Evolutionary conservation across 129 eudicot genomes (phyloP), one percentile per base, ranked within the genome.

Genomic region (Smallanthus sonchifolius): DNA sequence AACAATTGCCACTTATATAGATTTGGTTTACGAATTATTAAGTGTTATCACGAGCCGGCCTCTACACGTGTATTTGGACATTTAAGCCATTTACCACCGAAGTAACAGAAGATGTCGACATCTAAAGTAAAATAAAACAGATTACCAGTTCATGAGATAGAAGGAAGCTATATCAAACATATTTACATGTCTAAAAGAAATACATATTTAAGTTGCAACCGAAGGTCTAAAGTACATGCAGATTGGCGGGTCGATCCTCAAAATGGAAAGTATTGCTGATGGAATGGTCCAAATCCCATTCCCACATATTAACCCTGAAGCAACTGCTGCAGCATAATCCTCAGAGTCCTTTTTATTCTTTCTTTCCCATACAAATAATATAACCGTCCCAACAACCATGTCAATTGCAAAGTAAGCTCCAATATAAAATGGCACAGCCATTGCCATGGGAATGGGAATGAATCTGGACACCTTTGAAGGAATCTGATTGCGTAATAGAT

Each of bases 381-480:
- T 61, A 61, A 34, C 5, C 9, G 42, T 61, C 67, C 67, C 67
- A 61, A 61, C 67, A 61, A 61, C 42, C 67, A 61, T 61, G 19
- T 61, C 67, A 6, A 61, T 15, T 14, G 67, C 67, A 61, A 61
- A 61, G 43, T 61, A 61, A 34, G 67, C 67, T 61, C 67, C 67
- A 2, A 32, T 35, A n/a, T 61, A 61, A 61, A 61, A 61, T 0
- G 67, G 67, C 9, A 61, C 67, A 5, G 67, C 67, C 67, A 61
- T 61, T 61, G 67, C 67, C 67, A 61, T 61, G 20, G 67, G 67
- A 34, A 61, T 61, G 19, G 67, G 67, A 61, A 61, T 34, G 67
- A 61, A 61, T 34, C 24, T 61, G 7, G 67, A 61, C 43, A 61
- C 67, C 66, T 32, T 60, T 35, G 17, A 13, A 13, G 66, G 66